Evolutionary conservation across 1,284 basidiomycete genomes (phyloP), one percentile per base, ranked within the genome.

Genomic region (Meripilus lineatus): DNA sequence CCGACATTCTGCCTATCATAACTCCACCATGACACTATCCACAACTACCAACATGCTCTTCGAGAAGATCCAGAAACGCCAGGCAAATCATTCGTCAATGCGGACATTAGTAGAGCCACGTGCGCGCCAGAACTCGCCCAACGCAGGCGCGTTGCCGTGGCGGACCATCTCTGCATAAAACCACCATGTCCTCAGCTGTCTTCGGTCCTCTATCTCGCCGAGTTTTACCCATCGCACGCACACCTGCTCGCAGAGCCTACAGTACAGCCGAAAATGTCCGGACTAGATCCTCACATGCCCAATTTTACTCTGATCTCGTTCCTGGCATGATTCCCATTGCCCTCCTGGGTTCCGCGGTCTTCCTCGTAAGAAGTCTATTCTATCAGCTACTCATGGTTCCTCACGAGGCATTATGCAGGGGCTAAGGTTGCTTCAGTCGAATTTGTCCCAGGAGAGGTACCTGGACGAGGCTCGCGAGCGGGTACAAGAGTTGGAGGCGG

Each of bases 271-370:
- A 46, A 23, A 20, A 21, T 32, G 23, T 34, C 38, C 44, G 44
- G 45, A 38, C 42, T 44, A 56, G 62, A 45, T 80, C 75, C 32
- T 65, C 68, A 18, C 83, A 89, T 63, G 75, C 74, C 3, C 67
- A 70, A 50, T 79, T 79, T 69, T 89, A 89, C 60, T 66, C 76
- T 32, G 73, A 81, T 47, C 70, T 81, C 40, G 60, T 84, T 33
- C 87, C 87, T 22, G 77, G 76, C 28, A 89, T 89, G 85, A 67
- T 88, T 33, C 87, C 86, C 5, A 68, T 89, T 45, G 79, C 81
- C 38, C 65, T 89, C 39, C 69, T 89, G 21, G 87, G 84, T 13
- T 87, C 84, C 45, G 83, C 81, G 8, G 73, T 89, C 42, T 89
- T 86, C 65, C 68, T 88, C 53, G 86, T 85, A 58, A 48, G 76